Percentiles rank a stretch among this genome's conserved stretches.
Evolutionary conservation across 2,329 filamentous ascomycete species (phyloP).

Genomic region (Paecilomyces sp.): DNA sequence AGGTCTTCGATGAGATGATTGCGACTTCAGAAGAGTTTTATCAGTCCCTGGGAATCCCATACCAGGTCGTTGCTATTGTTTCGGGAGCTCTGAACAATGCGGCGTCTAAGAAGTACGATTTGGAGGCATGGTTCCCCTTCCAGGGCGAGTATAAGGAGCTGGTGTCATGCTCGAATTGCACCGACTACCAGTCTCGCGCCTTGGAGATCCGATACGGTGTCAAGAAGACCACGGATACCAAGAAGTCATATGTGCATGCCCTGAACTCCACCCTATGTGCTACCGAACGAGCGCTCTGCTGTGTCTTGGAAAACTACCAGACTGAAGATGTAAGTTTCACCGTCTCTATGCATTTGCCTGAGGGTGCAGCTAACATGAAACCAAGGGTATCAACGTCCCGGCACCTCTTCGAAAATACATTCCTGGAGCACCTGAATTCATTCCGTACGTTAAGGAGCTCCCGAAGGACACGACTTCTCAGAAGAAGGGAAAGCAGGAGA

Average conservation of each 20-base stretch:
- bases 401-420: constrained; percentile 83
- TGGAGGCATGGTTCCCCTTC: constrained; percentile 95
- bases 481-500: constrained; percentile 42
- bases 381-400: constrained; percentile 69
- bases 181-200: constrained; percentile 90
- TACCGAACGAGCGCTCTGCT: constrained; percentile 87
- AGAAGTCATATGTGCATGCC: constrained; percentile 92
- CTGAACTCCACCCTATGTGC: constrained; percentile 86
- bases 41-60: constrained; percentile 78
- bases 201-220: constrained; percentile 86
- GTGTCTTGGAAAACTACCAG: constrained; percentile 95
- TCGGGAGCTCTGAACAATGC: constrained; percentile 93
- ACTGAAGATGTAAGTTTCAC: constrained; percentile 61
- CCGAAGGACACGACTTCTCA: constrained; percentile 65
- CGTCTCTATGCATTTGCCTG: background rate
- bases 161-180: constrained; percentile 96
- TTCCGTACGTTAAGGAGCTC: constrained; percentile 80
- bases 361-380: constrained; percentile 11
- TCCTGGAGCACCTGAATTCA: constrained; percentile 79
- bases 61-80: constrained; percentile 88
- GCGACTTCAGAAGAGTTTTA: constrained; percentile 89
- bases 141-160: constrained; percentile 98
- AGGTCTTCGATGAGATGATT: constrained; percentile 92
- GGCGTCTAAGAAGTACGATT: constrained; percentile 84
- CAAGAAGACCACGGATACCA: constrained; percentile 75